Evolutionary conservation across 148 eudicot genomes (phyloP), one percentile per base, ranked within the genome.

Genomic region (Arbutus unedo): DNA sequence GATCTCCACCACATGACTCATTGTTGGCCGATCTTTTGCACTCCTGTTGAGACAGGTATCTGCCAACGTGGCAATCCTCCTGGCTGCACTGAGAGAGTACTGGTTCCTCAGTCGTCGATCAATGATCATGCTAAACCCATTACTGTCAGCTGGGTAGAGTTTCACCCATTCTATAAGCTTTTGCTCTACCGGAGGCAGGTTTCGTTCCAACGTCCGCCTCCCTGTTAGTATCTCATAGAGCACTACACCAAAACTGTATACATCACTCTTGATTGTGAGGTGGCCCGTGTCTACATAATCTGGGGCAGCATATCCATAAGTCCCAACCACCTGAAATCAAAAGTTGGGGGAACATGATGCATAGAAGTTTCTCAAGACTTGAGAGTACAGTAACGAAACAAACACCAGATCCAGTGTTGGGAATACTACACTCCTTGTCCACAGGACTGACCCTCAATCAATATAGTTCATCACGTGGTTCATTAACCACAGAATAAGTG

Each of bases 161-260:
- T 89, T 91, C 47, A 90, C 93, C 97, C 94, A 91, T 8, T 93
- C 92, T 45, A 91, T 67, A 19, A 93, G 89, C 84, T 86, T 89
- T 78, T 85, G 90, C 87, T 91, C 92, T 5, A 72, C 5, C 16
- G 82, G 25, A 11, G 93, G 93, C 1, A 87, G 89, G 73, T 56
- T 82, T 83, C 92, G 85, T 78, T 93, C 94, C 23, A 91, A 50
- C 43, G 90, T 74, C 48, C 91, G 88, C 54, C 93, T 84, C 25
- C 97, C 94, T 6, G 97, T 89, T 25, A 93, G 77, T 70, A 93
- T 86, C 85, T 93, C 94, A 53, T 90, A 93, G 6, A 93, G 84
- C n/a, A 93, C 97, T 45, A 93, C 97, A 49, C 97, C 97, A 9
- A 82, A 93, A 77, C 89, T 91, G 82, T 88, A 93, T 25, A 87